phyloP scores from a whole-genome alignment of 768 basidiomycete species.

The Rhizopogon rudus region DNA sequence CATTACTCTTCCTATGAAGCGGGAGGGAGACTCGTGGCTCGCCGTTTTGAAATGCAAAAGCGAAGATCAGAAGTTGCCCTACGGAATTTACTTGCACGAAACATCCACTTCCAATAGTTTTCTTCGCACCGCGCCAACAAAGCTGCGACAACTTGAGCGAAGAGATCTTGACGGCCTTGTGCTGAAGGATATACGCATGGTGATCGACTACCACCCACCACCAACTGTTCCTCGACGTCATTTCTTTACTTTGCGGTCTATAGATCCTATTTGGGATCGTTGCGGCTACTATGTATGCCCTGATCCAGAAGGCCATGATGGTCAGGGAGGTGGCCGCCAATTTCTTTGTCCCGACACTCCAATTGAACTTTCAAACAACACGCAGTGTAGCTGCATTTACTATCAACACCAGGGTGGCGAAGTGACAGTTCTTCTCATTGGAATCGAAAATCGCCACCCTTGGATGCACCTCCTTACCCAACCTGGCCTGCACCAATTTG shows the following conservation, averaged over 20 bases:
- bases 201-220: not conserved
- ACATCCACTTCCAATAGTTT: not conserved
- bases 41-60: constrained; percentile 3
- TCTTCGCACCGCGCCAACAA: not conserved
- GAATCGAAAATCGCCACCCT: not conserved
- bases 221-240: not conserved
- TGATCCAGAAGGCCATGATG: not conserved
- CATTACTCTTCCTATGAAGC: constrained; percentile 6
- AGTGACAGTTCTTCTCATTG: not conserved
- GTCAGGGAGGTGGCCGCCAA: not conserved
- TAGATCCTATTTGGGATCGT: not conserved
- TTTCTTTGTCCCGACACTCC: not conserved
- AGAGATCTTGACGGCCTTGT: not conserved
- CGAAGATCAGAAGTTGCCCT: not conserved
- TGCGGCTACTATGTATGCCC: not conserved
- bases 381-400: not conserved
- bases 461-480: not conserved
- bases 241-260: not conserved
- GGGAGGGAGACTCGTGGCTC: not conserved
- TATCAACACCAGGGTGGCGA: not conserved
- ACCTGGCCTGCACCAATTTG: too few species aligned
- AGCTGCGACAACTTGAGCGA: not conserved
- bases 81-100: not conserved
- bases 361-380: not conserved
- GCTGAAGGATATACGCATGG: not conserved